Evolutionary conservation across 2,329 filamentous ascomycete species (phyloP).

Genomic region (Xylaria arbuscula): DNA sequence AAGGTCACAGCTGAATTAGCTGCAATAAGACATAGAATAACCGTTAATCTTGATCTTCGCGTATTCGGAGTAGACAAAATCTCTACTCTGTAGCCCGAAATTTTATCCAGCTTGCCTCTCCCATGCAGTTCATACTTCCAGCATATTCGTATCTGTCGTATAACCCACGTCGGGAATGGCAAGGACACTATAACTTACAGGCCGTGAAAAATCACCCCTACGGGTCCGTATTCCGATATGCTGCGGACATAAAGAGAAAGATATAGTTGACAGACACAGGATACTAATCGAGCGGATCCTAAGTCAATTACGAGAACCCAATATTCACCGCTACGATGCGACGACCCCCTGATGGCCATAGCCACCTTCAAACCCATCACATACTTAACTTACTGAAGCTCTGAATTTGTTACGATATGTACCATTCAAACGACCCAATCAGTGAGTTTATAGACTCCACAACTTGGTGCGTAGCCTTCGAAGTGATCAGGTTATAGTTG

Average conservation of each 20-base stretch:
- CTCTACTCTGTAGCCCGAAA: neutral
- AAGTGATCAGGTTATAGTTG: constrained; percentile 14
- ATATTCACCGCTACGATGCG: constrained; percentile 2
- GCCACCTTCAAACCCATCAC: neutral
- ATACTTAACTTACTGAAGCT: no score
- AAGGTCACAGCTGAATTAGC: no score
- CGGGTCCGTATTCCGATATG: neutral
- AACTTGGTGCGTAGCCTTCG: neutral
- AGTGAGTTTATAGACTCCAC: neutral
- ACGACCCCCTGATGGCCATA: neutral
- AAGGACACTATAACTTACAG: constrained; percentile 15
- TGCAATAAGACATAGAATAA: no score
- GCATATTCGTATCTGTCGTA: neutral
- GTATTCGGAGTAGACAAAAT: neutral
- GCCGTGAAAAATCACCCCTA: neutral
- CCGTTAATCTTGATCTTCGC: no score
- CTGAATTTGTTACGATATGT: neutral
- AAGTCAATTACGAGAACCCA: constrained; percentile 7
- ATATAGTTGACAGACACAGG: neutral
- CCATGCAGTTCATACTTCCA: neutral
- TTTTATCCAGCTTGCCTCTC: no score
- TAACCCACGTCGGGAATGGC: neutral
- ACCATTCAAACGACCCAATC: neutral
- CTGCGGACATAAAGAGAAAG: neutral
- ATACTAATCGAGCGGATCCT: neutral